Conservation (phyloP, 139 green algal genomes). For the Chlorella sp. region DNA sequence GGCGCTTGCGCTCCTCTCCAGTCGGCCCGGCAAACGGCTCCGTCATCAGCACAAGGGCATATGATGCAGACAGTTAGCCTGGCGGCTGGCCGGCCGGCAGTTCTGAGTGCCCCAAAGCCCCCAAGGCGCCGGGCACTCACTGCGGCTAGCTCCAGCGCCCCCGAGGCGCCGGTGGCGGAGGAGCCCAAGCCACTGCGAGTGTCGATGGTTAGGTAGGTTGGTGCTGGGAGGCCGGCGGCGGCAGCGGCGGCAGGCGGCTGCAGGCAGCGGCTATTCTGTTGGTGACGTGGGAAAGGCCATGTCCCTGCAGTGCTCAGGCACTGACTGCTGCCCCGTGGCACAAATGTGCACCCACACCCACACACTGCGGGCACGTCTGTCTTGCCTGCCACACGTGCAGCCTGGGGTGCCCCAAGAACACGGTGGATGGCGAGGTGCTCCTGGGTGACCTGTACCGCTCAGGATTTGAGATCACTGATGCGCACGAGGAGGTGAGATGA, state of each 20-base stretch:
- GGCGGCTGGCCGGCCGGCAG: not conserved
- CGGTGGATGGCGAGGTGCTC: conserved; percentile 90
- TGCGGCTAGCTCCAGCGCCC: not conserved
- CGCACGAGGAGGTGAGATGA: conserved; percentile 48
- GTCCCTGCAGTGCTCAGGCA: not conserved
- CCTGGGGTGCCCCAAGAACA: conserved; percentile 92
- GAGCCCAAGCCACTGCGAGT: conserved; percentile 48
- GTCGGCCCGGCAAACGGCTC: too few relatives aligned
- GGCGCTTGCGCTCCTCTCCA: too few relatives aligned
- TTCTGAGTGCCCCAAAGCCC: not conserved
- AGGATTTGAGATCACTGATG: conserved; percentile 77
- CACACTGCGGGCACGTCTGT: not conserved
- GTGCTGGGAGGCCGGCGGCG: not conserved
- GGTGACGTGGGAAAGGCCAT: too few relatives aligned
- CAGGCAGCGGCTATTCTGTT: not conserved
- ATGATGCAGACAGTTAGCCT: not conserved
- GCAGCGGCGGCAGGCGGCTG: not conserved
- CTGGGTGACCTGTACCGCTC: conserved; percentile 81
- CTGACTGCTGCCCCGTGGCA: not conserved
- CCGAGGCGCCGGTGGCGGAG: not conserved
- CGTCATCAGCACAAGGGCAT: not conserved
- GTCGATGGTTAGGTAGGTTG: conserved; percentile 58
- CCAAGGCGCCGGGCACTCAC: not conserved
- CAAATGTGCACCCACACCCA: not conserved
- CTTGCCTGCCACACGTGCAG: conserved; percentile 1